Evolutionary conservation across 1,284 basidiomycete species (phyloP).

Genomic region (Ceratobasidium sp.): DNA sequence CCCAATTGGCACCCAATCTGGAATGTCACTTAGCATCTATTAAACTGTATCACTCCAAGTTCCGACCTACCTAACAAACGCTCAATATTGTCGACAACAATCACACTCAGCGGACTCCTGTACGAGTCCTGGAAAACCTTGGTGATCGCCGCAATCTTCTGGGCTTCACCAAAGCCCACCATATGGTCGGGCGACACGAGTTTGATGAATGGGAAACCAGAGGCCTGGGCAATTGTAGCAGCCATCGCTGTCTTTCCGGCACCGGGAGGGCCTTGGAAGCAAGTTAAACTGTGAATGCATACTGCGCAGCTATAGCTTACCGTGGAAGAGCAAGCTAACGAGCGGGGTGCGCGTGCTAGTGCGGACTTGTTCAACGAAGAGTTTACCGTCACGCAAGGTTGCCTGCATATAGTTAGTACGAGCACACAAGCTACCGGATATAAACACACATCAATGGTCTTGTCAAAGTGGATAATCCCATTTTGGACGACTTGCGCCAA

Average conservation of each 20-base stretch:
- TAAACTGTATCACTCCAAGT: background rate
- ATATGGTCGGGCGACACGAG: conserved; percentile 95
- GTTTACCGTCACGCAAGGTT: conserved; percentile 85
- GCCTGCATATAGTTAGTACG: conserved; percentile 58
- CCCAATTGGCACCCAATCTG: conserved; percentile 98
- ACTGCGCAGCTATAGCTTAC: conserved; percentile 45
- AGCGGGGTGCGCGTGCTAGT: conserved; percentile 89
- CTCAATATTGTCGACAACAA: conserved; percentile 96
- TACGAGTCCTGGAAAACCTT: conserved; percentile 97
- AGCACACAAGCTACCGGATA: background rate
- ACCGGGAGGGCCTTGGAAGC: conserved; percentile 70
- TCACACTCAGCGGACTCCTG: conserved; percentile 95
- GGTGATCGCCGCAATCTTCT: conserved; percentile 91
- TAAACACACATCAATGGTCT: conserved; percentile 70
- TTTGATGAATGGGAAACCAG: conserved; percentile 98
- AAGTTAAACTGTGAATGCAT: background rate
- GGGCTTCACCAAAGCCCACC: conserved; percentile 91
- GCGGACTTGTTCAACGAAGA: conserved; percentile 95
- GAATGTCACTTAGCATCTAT: background rate
- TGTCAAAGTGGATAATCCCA: conserved; percentile 92
- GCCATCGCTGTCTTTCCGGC: conserved; percentile 96
- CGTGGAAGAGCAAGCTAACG: conserved; percentile 90
- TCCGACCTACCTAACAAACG: conserved; percentile 74
- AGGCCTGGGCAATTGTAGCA: conserved; percentile 92
- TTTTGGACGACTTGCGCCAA: conserved; percentile 93